Base-by-base conservation (phyloP, 805 yeast genomes). In the Millerago galiae region DNA sequence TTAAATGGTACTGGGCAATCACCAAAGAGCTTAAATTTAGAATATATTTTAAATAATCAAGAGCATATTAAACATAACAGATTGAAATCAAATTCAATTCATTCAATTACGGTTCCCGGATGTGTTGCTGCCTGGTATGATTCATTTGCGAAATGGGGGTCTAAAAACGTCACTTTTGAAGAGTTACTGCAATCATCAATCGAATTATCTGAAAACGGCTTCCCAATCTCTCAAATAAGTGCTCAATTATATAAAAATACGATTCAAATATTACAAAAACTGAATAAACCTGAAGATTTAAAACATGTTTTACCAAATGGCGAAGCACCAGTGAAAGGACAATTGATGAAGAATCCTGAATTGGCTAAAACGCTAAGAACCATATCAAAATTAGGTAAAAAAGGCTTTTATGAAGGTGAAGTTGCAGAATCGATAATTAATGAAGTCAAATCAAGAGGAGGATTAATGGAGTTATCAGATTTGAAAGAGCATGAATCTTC, bases 101-200 rank as follows among this genome's bases (percentile, higher is more conserved):
- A 76, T 44, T 62, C 82, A 0, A 75, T 81, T 8, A 81, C 79
- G 40, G 89, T 84, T 5, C 93, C 93, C 0, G 95, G 95, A 5
- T 81, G 87, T 2, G 71, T 83, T 37, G 86, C 87, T 6, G 91
- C 87, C 0, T 85, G 93, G 93, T 58, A 70, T 35, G 93, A 84
- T 58, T 74, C 86, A 3, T 63, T 74, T 31, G 79, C 75, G 34
- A 65, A 61, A 45, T 84, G 89, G 86, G 93, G 95, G 2, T 77
- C 84, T 24, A 83, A 84, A 2, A 75, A 75, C 8, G 76, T 84
- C 11, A 52, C 77, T 0, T 60, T 83, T 52, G 74, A 59, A 2
- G 79, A 83, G 44, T 69, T 81, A 26, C 60, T 81, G 28, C 68
- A 71, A 44, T 84, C 86, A 8, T 84, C 86, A 1, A 81, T 82